Base-by-base conservation (phyloP, 2,329 filamentous ascomycete genomes). In the Zymoseptoria brevis region DNA sequence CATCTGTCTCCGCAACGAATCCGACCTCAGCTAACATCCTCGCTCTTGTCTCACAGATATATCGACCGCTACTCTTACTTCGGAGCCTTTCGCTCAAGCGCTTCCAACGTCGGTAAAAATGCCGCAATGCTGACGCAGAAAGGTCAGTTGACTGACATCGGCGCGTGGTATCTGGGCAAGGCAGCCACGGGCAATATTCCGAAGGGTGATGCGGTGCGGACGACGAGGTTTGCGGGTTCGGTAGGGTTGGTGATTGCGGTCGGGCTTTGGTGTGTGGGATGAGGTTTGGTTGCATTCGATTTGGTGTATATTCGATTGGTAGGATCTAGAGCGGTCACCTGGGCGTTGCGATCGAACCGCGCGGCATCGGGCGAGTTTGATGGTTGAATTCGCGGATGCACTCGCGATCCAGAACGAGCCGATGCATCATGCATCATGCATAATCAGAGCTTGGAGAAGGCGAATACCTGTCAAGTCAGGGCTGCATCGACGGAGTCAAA, bases 21-120 rank as follows among this genome's bases (percentile, higher is more conserved):
- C 4, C 24, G 29, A 6, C 26, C 35, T 26, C 4, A 22, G 35
- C 21, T 24, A 30, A 55, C 45, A 19, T 16, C 9, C 21, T 50
- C 16, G 26, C 16, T 50, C 45, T 24, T 53, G n/a, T 53, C 50
- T 11, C 21, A 51, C 55, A 75, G 73, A 13, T 85, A 81, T 57
- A 78, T 91, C 16, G 83, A 80, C 1, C 82, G 83, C 26, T 93
- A 93, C 72, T 85, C 86, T 0, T 88, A 87, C 72, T 94, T 91
- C 67, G 89, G 88, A 52, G 81, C 86, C 8, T 93, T 93, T 70
- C 58, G 64, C 21, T 84, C 83, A 3, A 76, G 80, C 54, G 82
- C 82, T 16, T 88, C 86, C 62, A 93, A 91, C 64, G 85, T 92
- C 6, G 89, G 89, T 0, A 79, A 85, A 3, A 89, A 91, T 61